These are phyloP conservation scores for Simmondsia chinensis DNA, from an alignment of 148 eudicot species.

Conservation along the genomic window DNA sequence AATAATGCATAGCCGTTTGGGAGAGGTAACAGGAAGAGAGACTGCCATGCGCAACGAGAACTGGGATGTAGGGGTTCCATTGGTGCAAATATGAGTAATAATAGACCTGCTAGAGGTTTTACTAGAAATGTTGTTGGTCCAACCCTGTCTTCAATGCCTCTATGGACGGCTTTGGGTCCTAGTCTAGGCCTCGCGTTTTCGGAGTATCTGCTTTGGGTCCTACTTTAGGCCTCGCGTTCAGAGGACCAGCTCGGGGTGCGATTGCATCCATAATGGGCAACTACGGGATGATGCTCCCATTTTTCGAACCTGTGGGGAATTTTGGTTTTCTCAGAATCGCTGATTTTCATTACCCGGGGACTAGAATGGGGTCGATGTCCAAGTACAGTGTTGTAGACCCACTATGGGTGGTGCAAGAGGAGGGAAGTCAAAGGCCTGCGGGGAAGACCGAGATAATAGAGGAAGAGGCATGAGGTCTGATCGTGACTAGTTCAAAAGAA, in stretches of 20 bases:
- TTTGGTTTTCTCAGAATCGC: constrained; percentile 89
- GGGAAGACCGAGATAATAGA: constrained; percentile 51
- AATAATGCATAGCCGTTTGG: constrained; percentile 57
- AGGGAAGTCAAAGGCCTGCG: constrained; percentile 57
- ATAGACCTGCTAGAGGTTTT: constrained; percentile 34
- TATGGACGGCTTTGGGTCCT: constrained; percentile 81
- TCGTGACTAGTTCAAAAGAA: too few relatives aligned
- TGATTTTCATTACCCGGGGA: constrained; percentile 59
- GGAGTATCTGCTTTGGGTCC: too few relatives aligned
- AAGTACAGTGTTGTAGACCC: constrained; percentile 52
- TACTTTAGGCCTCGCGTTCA: too few relatives aligned
- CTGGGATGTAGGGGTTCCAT: constrained; percentile 69
- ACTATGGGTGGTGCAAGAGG: constrained; percentile 59
- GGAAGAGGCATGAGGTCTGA: constrained; percentile 62
- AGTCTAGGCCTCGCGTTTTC: constrained; percentile 74
- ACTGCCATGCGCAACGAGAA: constrained; percentile 62
- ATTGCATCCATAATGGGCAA: constrained; percentile 70
- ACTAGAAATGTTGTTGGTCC: constrained; percentile 66
- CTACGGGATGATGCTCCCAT: constrained; percentile 82
- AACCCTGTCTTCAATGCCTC: constrained; percentile 63
- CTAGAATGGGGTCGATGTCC: constrained; percentile 83
- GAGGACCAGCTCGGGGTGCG: too few relatives aligned
- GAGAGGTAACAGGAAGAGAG: constrained; percentile 70
- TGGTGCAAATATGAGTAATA: constrained; percentile 51
- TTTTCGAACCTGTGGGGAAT: constrained; percentile 57